These are phyloP conservation scores for Lasiodiplodia sp. DNA, from an alignment of 2,329 filamentous ascomycete genomes.

Conservation along the genomic window DNA sequence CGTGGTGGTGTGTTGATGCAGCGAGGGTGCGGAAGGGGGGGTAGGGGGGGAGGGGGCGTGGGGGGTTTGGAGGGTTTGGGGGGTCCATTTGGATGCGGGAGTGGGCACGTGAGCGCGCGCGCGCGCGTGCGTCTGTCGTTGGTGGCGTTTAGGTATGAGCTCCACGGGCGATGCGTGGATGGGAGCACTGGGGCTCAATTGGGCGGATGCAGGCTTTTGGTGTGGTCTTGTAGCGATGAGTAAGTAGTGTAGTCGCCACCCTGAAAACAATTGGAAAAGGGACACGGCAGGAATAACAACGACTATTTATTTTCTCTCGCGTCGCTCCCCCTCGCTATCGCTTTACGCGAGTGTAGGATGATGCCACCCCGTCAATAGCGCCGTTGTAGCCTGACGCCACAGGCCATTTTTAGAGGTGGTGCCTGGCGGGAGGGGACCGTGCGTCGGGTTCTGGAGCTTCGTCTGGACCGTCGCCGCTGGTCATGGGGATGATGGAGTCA, in stretches of 20 bases:
- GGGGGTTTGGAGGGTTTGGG: conserved; percentile 5
- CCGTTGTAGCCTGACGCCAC: neutral
- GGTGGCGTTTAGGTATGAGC: too few species aligned
- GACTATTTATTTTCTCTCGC: neutral
- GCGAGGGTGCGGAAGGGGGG: neutral
- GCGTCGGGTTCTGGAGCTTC: neutral
- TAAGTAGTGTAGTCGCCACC: too few species aligned
- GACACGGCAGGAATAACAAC: neutral
- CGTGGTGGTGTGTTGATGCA: neutral
- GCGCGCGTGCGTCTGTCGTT: too few species aligned
- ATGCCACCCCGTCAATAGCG: neutral
- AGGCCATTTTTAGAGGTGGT: neutral
- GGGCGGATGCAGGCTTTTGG: too few species aligned
- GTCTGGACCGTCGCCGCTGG: neutral
- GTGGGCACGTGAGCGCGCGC: too few species aligned
- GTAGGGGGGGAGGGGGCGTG: neutral
- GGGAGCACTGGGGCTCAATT: too few species aligned
- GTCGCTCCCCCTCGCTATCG: neutral
- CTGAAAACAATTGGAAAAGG: too few species aligned
- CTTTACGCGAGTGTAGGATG: neutral
- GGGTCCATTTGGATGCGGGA: too few species aligned
- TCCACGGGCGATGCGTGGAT: too few species aligned
- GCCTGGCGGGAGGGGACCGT: neutral
- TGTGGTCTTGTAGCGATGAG: too few species aligned
- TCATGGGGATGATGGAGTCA: neutral